phyloP scores from a whole-genome alignment of 2,329 filamentous ascomycete genomes.

The Colletotrichum sp. region DNA sequence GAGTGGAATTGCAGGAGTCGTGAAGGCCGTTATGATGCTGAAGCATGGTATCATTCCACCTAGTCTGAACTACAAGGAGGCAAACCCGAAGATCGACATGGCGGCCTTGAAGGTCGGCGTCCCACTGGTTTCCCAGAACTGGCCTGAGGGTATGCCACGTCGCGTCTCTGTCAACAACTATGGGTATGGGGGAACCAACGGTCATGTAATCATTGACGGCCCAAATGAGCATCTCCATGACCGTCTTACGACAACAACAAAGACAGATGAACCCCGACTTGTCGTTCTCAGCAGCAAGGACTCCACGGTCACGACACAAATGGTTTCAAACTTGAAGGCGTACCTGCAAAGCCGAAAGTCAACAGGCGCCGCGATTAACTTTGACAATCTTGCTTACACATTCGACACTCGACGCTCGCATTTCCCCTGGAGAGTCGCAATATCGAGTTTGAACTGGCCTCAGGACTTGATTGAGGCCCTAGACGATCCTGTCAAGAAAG shows the following conservation, averaged over 20 bases:
- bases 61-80: slow-evolving; percentile 54
- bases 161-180: slow-evolving; percentile 17
- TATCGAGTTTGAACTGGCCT: slow-evolving; percentile 22
- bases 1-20: slow-evolving; percentile 55
- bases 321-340: neutral
- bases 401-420: slow-evolving; percentile 14
- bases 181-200: slow-evolving; percentile 16
- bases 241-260: accelerated
- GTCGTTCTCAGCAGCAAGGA: slow-evolving; percentile 2
- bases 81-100: slow-evolving; percentile 46
- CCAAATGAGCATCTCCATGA: neutral
- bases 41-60: slow-evolving; percentile 56
- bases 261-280: neutral
- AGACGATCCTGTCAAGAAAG: slow-evolving; percentile 4
- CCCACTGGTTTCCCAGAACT: neutral
- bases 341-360: neutral
- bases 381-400: slow-evolving; percentile 25
- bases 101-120: neutral
- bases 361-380: neutral
- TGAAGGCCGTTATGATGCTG: slow-evolving; percentile 54
- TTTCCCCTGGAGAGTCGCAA: slow-evolving; percentile 21
- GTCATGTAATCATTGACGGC: slow-evolving; percentile 30
- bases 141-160: neutral
- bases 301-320: neutral
- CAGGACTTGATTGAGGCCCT: neutral